phyloP scores from a whole-genome alignment of 75 land plant genomes.

The Adiantum capillusveneris region DNA sequence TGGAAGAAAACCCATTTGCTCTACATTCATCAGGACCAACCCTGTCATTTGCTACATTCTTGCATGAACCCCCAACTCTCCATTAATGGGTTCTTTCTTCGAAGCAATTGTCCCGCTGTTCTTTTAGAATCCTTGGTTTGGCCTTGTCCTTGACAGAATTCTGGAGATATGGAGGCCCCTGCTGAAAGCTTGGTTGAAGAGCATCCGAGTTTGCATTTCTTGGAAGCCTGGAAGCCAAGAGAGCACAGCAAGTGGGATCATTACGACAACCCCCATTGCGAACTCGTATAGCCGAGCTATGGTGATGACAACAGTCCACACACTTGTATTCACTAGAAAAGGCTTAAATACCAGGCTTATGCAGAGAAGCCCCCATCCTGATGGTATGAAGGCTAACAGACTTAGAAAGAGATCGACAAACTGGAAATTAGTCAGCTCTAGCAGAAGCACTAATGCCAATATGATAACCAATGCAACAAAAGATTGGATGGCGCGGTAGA shows the following conservation, averaged over 20 bases:
- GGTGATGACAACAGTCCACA: conserved; percentile 26
- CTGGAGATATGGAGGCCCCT: conserved; percentile 30
- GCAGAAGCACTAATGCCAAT: conserved; percentile 11
- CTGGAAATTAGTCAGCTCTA: conserved; percentile 20
- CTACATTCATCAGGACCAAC: no score
- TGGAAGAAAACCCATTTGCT: no score
- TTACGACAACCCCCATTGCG: conserved; percentile 22
- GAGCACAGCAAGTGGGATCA: conserved; percentile 29
- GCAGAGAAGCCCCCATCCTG: conserved; percentile 35
- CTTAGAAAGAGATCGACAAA: conserved; percentile 27
- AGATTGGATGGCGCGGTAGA: conserved; percentile 28
- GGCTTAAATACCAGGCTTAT: conserved; percentile 18
- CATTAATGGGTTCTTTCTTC: no score
- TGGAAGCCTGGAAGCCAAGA: conserved; percentile 43
- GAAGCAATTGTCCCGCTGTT: no score
- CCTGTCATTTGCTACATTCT: no score
- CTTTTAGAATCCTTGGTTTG: no score
- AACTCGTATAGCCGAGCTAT: conserved; percentile 37
- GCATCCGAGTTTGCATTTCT: conserved; percentile 38
- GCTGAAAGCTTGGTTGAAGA: conserved; percentile 43
- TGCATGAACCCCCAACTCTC: no score
- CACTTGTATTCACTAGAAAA: conserved; percentile 8
- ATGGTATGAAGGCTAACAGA: conserved; percentile 29
- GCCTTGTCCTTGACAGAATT: conserved; percentile 20
- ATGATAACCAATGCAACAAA: conserved; percentile 8